phyloP scores from a whole-genome alignment of 495 filamentous ascomycete genomes.

The Barbatosphaeria neglecta region DNA sequence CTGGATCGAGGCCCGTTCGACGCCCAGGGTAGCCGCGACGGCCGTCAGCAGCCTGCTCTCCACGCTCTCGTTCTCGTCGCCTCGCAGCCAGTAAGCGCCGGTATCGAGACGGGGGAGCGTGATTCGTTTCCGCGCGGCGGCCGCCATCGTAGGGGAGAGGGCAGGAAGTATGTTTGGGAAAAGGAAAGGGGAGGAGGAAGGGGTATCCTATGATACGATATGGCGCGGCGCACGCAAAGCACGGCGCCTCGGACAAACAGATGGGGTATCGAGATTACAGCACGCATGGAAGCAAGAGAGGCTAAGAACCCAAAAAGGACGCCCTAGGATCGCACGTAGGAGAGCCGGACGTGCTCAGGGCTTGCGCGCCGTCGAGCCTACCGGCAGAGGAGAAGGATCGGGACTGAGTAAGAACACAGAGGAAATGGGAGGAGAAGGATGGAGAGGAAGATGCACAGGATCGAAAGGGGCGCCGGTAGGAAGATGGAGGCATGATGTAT shows the following conservation, averaged over 20 bases:
- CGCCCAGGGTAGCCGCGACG: conserved; percentile 20
- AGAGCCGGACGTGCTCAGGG: too few species aligned
- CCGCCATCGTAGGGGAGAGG: neutral
- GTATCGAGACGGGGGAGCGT: conserved; percentile 1
- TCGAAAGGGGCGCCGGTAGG: neutral
- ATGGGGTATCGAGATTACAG: neutral
- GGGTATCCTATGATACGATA: neutral
- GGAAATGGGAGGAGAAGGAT: neutral
- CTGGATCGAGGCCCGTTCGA: conserved; percentile 10
- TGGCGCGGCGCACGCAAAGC: too few species aligned
- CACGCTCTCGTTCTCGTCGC: conserved; percentile 9
- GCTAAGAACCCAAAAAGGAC: neutral
- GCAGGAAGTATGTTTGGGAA: neutral
- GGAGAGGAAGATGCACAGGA: neutral
- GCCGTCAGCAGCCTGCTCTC: conserved; percentile 18
- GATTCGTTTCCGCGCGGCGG: neutral
- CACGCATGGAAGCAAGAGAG: neutral
- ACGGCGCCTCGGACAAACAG: neutral
- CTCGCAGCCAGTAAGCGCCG: neutral
- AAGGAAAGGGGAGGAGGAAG: too few species aligned
- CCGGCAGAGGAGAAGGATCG: neutral
- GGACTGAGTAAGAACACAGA: too few species aligned
- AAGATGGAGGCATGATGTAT: neutral
- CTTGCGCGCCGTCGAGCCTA: too few species aligned
- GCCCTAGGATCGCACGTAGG: too few species aligned